Conservation (phyloP, 352 stramenopile genomes). For the Salisapilia sapeloensis region DNA sequence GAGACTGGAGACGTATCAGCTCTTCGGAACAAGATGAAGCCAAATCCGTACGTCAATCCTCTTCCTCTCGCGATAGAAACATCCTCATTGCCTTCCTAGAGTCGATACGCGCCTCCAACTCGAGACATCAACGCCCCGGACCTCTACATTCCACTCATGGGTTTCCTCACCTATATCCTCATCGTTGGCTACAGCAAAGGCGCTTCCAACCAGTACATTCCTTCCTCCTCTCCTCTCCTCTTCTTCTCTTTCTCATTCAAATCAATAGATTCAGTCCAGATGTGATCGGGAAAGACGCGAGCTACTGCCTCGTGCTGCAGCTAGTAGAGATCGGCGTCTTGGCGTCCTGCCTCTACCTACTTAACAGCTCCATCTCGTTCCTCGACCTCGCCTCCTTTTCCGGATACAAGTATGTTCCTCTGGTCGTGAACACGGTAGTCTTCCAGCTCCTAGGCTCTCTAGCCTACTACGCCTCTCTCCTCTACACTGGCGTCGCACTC, state of each 20-base stretch:
- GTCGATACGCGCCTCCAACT: constrained; percentile 80
- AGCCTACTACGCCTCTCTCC: constrained; percentile 85
- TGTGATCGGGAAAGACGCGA: constrained; percentile 88
- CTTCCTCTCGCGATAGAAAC: neutral
- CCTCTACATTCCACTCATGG: constrained; percentile 98
- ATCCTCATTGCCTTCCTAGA: constrained; percentile 7
- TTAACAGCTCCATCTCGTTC: constrained; percentile 85
- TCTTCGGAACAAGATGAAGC: constrained; percentile 31
- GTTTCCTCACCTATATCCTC: constrained; percentile 98
- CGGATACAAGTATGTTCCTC: constrained; percentile 98
- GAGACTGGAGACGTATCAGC: constrained; percentile 70
- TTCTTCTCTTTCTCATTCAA: neutral
- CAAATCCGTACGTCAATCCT: constrained; percentile 21
- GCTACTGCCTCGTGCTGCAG: constrained; percentile 83
- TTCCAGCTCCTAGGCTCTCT: constrained; percentile 67
- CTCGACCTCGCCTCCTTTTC: constrained; percentile 95
- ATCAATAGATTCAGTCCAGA: constrained; percentile 89
- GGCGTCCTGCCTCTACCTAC: constrained; percentile 88
- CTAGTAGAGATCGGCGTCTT: constrained; percentile 87
- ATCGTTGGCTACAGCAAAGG: constrained; percentile 94
- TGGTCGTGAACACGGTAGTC: constrained; percentile 90
- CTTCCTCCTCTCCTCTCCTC: neutral
- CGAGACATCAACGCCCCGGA: constrained; percentile 96
- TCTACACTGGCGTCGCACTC: constrained; percentile 86
- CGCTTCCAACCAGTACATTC: constrained; percentile 70